Evolutionary conservation across 2,329 filamentous ascomycete genomes (phyloP), one percentile per base, ranked within the genome.

Genomic region (Pyricularia pennisetigena): DNA sequence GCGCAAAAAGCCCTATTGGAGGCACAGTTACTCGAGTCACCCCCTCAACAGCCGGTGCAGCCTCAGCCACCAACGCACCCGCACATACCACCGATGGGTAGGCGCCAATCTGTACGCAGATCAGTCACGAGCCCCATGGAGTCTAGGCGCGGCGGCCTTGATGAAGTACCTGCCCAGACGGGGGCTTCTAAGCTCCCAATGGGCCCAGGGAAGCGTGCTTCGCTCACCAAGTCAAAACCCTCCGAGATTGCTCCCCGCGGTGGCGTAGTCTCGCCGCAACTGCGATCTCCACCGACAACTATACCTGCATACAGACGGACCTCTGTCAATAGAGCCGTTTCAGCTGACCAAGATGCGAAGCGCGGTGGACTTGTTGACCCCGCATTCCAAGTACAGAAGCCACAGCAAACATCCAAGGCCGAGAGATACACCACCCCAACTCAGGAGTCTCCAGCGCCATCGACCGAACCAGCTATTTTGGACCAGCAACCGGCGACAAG

Each of bases 21-120:
- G 72, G 85, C 82, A 14, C 79, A 81, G 61, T 77, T 79, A 30
- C 77, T 78, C 24, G 70, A 69, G 4, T 68, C 69, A 3, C 69
- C 71, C 4, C 68, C 70, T n/a, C 67, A 71, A 12, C 57, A 26
- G 6, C 32, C 79, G 80, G 3, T 86, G 86, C 16, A 91, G 87
- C 74, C 85, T 93, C 68, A 81, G 97, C 23, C 87, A 88, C 35
- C 92, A 94, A 72, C 88, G 97, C 64, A 94, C 93, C 10, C 87
- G 93, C n/a, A 97, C 28, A 61, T 61, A 61, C 97, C 67, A 94
- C 94, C 8, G 88, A 88, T 73, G 92, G 57, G 57, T 26, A 61
- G 57, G 57, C 57, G 57, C 23, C 24, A 24, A 61, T 61, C 57
- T 5, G 57, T 61, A 24, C 57, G 57, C 2, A 26, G 23, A 26